These are phyloP conservation scores for Hyphopichia homilentoma DNA, from an alignment of 805 yeast genomes.

Conservation along the genomic window DNA sequence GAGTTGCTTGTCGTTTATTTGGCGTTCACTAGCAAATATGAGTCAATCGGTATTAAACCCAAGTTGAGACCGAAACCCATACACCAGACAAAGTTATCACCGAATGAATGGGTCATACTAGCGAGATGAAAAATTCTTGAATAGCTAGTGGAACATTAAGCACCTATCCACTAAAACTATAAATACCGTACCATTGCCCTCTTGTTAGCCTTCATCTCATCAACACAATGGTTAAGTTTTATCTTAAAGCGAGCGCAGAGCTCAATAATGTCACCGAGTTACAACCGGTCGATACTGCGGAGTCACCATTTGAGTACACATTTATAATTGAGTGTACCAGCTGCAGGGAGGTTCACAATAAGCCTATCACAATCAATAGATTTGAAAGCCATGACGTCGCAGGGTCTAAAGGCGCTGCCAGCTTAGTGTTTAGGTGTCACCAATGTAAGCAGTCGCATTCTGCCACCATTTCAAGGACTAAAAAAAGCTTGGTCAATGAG, in stretches of 20 bases:
- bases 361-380: constrained; percentile 64
- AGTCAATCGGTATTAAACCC: no score
- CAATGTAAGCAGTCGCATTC: constrained; percentile 49
- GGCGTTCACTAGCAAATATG: no score
- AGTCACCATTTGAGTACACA: constrained; percentile 67
- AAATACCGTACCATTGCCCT: no score
- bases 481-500: constrained; percentile 33
- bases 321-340: constrained; percentile 71
- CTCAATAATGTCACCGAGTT: constrained; percentile 54
- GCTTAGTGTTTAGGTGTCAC: constrained; percentile 73
- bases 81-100: no score
- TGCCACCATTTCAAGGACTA: constrained; percentile 29
- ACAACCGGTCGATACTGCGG: constrained; percentile 56
- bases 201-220: no score
- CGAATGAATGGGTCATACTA: no score
- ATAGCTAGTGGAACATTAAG: no score
- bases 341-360: constrained; percentile 76
- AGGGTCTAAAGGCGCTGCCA: constrained; percentile 80
- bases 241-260: constrained; percentile 40
- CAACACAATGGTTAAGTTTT: constrained; percentile 34
- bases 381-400: constrained; percentile 61
- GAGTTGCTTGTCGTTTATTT: no score
- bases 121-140: no score
- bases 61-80: no score
- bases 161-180: no score